These are phyloP conservation scores for Cyberlindnera maclurae DNA, from an alignment of 805 yeast genomes.

Conservation along the genomic window DNA sequence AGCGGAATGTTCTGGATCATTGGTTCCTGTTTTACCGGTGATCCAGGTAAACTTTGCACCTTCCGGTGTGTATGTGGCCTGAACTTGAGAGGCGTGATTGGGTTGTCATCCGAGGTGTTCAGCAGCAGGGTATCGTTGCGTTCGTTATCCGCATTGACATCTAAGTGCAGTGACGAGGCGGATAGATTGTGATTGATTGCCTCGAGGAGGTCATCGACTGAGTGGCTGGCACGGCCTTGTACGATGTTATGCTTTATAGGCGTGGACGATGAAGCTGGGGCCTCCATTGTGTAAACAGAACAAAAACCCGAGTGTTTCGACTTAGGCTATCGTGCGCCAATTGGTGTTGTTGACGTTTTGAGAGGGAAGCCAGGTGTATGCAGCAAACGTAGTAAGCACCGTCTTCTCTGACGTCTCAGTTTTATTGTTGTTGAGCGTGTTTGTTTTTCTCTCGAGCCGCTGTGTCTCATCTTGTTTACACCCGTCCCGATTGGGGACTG, in stretches of 20 bases:
- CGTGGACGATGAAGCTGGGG: slow-evolving; percentile 15
- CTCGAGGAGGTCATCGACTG: slow-evolving; percentile 33
- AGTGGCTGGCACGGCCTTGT: slow-evolving; percentile 16
- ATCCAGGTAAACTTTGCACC: background rate
- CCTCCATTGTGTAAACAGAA: slow-evolving; percentile 2
- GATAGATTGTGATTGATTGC: slow-evolving; percentile 23
- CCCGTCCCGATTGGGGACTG: too few species aligned
- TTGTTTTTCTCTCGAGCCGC: too few species aligned
- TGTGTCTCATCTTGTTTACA: too few species aligned
- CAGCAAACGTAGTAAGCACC: too few species aligned
- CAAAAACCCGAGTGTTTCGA: too few species aligned
- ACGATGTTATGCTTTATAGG: slow-evolving; percentile 11
- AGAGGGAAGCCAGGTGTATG: too few species aligned
- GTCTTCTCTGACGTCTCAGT: too few species aligned
- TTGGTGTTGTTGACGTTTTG: too few species aligned
- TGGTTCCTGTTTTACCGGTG: slow-evolving; percentile 7
- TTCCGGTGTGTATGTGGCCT: slow-evolving; percentile 9
- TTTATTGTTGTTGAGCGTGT: too few species aligned
- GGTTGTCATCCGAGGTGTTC: slow-evolving; percentile 14
- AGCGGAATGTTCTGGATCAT: slow-evolving; percentile 20
- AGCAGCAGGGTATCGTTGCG: slow-evolving; percentile 9
- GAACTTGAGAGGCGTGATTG: slow-evolving; percentile 24
- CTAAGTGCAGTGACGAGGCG: slow-evolving; percentile 10
- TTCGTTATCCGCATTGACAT: slow-evolving; percentile 3
- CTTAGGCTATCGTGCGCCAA: too few species aligned